Conservation (phyloP, 257 asterid genomes). For the Nicotiana otophora region DNA sequence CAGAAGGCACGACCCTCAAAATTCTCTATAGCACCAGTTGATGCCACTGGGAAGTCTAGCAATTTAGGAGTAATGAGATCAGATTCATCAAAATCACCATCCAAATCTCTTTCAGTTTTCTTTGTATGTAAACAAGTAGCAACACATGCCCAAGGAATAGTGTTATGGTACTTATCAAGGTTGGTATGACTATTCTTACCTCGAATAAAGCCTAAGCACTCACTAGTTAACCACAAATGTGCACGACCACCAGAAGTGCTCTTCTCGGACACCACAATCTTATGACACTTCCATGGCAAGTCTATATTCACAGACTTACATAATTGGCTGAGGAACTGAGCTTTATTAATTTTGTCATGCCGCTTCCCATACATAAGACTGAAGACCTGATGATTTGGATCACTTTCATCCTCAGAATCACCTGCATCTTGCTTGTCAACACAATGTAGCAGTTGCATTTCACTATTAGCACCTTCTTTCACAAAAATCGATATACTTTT, state of each 20-base stretch:
- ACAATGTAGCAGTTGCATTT: slow-evolving; percentile 80
- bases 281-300: slow-evolving; percentile 83
- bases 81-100: slow-evolving; percentile 26
- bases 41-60: slow-evolving; percentile 35
- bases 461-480: slow-evolving; percentile 70
- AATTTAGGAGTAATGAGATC: slow-evolving; percentile 39
- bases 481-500: slow-evolving; percentile 73
- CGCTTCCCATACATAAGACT: slow-evolving; percentile 53
- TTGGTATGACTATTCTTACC: slow-evolving; percentile 40
- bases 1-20: slow-evolving; percentile 95
- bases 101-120: slow-evolving; percentile 32
- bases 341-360: slow-evolving; percentile 50
- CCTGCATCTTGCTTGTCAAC: slow-evolving; percentile 54
- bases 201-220: slow-evolving; percentile 56
- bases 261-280: slow-evolving; percentile 74
- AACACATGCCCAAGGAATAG: slow-evolving; percentile 87
- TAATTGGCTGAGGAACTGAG: slow-evolving; percentile 60
- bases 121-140: slow-evolving; percentile 64
- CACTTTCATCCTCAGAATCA: slow-evolving; percentile 57
- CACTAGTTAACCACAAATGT: slow-evolving; percentile 79
- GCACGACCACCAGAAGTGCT: slow-evolving; percentile 50
- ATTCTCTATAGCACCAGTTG: slow-evolving; percentile 29
- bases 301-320: slow-evolving; percentile 47
- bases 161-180: slow-evolving; percentile 52
- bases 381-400: slow-evolving; percentile 63